These are phyloP conservation scores for Spatholobus suberectus DNA, from an alignment of 306 rosid genomes.

Conservation along the genomic window DNA sequence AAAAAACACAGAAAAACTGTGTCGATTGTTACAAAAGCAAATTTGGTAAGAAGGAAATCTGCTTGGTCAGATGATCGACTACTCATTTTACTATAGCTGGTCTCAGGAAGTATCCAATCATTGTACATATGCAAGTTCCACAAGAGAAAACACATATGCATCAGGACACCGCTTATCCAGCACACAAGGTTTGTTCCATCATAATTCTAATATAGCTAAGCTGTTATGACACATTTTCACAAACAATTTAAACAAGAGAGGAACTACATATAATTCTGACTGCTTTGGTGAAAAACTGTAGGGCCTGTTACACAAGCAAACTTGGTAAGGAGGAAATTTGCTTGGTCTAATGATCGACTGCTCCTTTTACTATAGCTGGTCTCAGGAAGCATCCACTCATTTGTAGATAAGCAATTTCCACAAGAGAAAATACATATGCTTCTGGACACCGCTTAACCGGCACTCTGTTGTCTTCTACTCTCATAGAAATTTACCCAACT, in stretches of 20 bases:
- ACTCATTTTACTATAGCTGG: slow-evolving; percentile 20
- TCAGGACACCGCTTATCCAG: slow-evolving; percentile 36
- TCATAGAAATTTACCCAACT: neutral
- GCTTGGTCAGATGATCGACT: slow-evolving; percentile 17
- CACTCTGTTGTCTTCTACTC: neutral
- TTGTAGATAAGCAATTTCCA: slow-evolving; percentile 1
- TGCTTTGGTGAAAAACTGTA: neutral
- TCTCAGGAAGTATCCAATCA: slow-evolving; percentile 40
- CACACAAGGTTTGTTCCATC: neutral
- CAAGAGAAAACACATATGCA: slow-evolving; percentile 11
- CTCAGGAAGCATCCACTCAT: slow-evolving; percentile 40
- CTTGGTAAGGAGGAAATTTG: neutral
- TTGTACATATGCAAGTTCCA: slow-evolving; percentile 3
- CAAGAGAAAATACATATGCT: slow-evolving; percentile 7
- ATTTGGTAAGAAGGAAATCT: neutral
- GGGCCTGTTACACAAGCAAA: slow-evolving; percentile 26
- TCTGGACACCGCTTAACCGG: slow-evolving; percentile 30
- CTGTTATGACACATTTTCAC: neutral
- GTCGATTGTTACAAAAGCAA: slow-evolving; percentile 33
- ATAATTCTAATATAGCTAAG: neutral
- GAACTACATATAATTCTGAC: neutral
- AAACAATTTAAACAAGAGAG: neutral
- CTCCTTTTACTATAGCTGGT: slow-evolving; percentile 19
- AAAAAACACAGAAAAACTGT: neutral
- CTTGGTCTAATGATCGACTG: slow-evolving; percentile 15